Percentiles rank a stretch among this genome's conserved stretches.
phyloP scores from a whole-genome alignment of 345 rosid species.

The Euphorbia pulcherrima region DNA sequence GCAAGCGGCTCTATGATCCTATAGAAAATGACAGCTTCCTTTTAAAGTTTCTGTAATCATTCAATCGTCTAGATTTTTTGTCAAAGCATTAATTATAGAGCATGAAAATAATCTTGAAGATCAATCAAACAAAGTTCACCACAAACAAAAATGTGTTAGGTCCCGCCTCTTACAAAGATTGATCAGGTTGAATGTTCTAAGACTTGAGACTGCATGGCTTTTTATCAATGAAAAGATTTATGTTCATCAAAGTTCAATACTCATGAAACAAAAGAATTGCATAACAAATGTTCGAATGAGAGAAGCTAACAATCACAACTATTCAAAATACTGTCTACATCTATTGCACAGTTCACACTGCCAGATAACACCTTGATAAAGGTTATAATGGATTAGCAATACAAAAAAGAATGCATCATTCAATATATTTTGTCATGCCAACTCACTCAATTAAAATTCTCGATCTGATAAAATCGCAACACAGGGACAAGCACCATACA shows the following conservation, averaged over 20 bases:
- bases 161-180: not conserved
- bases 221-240: not conserved
- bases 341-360: not conserved
- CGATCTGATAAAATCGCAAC: not conserved
- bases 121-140: not conserved
- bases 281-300: not conserved
- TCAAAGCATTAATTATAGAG: not conserved
- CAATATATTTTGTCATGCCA: not conserved
- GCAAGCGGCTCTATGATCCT: conserved; percentile 99
- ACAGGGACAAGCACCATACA: not conserved
- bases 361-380: not conserved
- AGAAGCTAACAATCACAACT: not conserved
- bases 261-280: not conserved
- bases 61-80: not conserved
- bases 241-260: not conserved
- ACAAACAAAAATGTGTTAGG: not conserved
- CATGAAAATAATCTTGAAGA: not conserved
- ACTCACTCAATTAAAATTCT: not conserved
- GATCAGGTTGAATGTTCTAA: conserved; percentile 1
- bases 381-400: not conserved
- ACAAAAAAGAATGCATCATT: not conserved
- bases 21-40: not conserved
- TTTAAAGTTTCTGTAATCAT: too few species aligned
- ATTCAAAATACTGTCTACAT: not conserved
- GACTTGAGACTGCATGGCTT: not conserved